Conservation (phyloP, 2,329 filamentous ascomycete genomes). For the Monosporascus ibericus region DNA sequence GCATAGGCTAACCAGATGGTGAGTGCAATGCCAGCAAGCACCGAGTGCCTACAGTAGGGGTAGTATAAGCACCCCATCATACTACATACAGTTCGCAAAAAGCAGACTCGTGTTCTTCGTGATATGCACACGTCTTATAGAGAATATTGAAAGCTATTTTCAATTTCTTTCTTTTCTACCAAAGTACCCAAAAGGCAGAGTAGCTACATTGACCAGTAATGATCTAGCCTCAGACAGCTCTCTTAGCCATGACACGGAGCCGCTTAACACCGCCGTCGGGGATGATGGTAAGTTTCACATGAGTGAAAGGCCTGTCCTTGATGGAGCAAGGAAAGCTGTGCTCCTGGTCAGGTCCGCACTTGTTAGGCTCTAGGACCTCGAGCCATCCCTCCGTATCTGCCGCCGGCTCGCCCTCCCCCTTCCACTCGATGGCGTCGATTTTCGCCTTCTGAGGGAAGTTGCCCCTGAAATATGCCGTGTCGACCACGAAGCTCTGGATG, state of each 20-base stretch:
- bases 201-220: not conserved
- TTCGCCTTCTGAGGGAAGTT: slow-evolving; percentile 77
- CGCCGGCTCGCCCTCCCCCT: slow-evolving; percentile 45
- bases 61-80: too few species aligned
- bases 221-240: slow-evolving; percentile 28
- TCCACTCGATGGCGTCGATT: slow-evolving; percentile 56
- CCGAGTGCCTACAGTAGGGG: too few species aligned
- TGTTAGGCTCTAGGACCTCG: slow-evolving; percentile 59
- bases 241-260: slow-evolving; percentile 67
- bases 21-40: too few species aligned
- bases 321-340: slow-evolving; percentile 56
- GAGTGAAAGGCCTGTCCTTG: slow-evolving; percentile 60
- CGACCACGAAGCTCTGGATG: slow-evolving; percentile 63
- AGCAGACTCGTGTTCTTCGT: too few species aligned
- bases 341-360: slow-evolving; percentile 67
- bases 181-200: too few species aligned
- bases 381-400: slow-evolving; percentile 57
- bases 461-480: slow-evolving; percentile 77
- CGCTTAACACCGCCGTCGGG: slow-evolving; percentile 92
- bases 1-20: too few species aligned
- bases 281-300: slow-evolving; percentile 87
- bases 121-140: too few species aligned
- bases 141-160: too few species aligned
- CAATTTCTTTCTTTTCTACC: too few species aligned
- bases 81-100: too few species aligned